Evolutionary conservation across 139 green algal genomes (phyloP).

Genomic region (Coccomyxa sp.): DNA sequence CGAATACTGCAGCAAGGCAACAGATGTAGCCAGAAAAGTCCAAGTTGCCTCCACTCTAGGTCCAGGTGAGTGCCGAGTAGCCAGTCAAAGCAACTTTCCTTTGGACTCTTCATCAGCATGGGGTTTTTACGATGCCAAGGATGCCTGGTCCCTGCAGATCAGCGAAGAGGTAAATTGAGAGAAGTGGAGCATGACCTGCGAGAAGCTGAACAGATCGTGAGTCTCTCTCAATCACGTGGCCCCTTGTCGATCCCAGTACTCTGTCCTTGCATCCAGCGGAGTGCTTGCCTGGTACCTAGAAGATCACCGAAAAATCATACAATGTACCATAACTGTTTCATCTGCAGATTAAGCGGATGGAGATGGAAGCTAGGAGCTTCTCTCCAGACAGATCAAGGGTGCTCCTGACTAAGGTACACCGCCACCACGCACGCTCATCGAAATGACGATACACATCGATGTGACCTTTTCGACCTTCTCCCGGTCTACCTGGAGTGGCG

Average conservation of each 20-base stretch:
- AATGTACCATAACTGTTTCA: too few species aligned
- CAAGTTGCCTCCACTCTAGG: slow-evolving; percentile 31
- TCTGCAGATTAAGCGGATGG: slow-evolving; percentile 93
- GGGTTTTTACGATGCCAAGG: too few species aligned
- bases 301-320: too few species aligned
- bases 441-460: not conserved
- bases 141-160: too few species aligned
- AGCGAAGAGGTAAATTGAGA: slow-evolving; percentile 42
- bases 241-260: too few species aligned
- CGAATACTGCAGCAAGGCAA: slow-evolving; percentile 81
- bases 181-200: slow-evolving; percentile 76
- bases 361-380: slow-evolving; percentile 90
- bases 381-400: slow-evolving; percentile 48
- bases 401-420: slow-evolving; percentile 42
- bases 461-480: too few species aligned
- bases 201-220: slow-evolving; percentile 80
- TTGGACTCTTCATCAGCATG: too few species aligned
- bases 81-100: not conserved
- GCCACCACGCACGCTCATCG: not conserved
- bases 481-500: too few species aligned
- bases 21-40: slow-evolving; percentile 62
- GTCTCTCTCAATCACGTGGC: too few species aligned
- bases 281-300: too few species aligned
- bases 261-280: too few species aligned
- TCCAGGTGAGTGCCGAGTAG: slow-evolving; percentile 47